These are phyloP conservation scores for Viola odorata DNA, from an alignment of 345 rosid species.

Conservation along the genomic window DNA sequence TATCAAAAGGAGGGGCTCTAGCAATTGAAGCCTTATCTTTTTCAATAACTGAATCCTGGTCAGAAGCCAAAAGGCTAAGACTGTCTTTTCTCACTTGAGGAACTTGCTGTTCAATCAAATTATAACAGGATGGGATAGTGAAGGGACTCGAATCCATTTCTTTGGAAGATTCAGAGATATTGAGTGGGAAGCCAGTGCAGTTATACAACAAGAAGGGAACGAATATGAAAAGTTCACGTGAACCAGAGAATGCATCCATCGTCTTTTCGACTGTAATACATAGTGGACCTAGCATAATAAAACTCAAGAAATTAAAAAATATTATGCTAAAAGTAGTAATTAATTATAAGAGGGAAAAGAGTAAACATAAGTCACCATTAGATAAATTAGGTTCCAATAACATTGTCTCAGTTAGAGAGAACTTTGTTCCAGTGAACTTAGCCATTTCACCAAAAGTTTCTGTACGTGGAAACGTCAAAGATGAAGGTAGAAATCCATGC, in stretches of 20 bases:
- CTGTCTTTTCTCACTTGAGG: conserved; percentile 52
- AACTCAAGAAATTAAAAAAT: conserved; percentile 15
- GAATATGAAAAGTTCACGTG: conserved; percentile 66
- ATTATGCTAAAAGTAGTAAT: conserved; percentile 2
- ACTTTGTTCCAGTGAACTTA: conserved; percentile 65
- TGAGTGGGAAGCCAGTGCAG: conserved; percentile 72
- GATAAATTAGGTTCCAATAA: conserved; percentile 42
- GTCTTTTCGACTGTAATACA: conserved; percentile 65
- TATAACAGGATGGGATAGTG: conserved; percentile 71
- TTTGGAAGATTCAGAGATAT: conserved; percentile 48
- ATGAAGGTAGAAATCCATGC: conserved; percentile 50
- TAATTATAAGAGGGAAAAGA: not conserved
- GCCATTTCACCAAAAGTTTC: conserved; percentile 63
- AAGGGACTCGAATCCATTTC: conserved; percentile 44
- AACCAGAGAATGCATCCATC: conserved; percentile 84
- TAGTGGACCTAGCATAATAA: conserved; percentile 61
- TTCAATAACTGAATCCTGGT: conserved; percentile 36
- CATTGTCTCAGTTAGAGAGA: conserved; percentile 57
- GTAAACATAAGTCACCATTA: conserved; percentile 39
- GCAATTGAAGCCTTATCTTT: too few species aligned
- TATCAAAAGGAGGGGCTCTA: conserved; percentile 26
- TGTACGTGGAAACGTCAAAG: conserved; percentile 66
- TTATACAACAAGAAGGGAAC: conserved; percentile 80
- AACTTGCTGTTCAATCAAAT: conserved; percentile 45
- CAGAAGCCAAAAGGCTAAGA: conserved; percentile 53